Base-by-base conservation (phyloP, 306 rosid species). In the Lagenaria siceraria region DNA sequence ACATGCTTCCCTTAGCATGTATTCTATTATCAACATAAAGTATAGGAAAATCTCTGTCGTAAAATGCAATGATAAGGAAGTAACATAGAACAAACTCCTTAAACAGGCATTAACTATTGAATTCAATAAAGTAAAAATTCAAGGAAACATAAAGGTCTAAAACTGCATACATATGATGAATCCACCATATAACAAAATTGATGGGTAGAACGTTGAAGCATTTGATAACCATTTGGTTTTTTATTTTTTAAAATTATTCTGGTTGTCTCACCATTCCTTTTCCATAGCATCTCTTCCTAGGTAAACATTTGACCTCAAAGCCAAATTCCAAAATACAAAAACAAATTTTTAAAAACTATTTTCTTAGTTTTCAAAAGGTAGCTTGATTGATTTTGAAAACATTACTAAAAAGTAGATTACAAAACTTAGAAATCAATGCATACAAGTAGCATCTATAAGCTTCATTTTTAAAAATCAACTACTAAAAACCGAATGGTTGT, bases 1-100 rank as follows among this genome's bases (percentile, higher is more conserved):
- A 12, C 69, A 62, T 62, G n/a, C 40, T 29, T 61, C 68, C 68
- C 21, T 29, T 62, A 1, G 27, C 61, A n/a, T 22, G 61, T 8
- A n/a, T 2, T 17, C 40, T 17, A 62, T 12, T 62, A 29, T 27
- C 68, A 61, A 61, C 68, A 27, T 61, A 31, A 12, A 19, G 40
- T 40, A 29, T 14, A 29, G n/a, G 68, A 61, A 11, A 55, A 55
- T n/a, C 61, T 0, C 25, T 55, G 27, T 55, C 61, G 10, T 22
- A 55, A 55, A 55, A 55, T 6, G 12, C 27, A n/a, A 55, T n/a
- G 61, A 21, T 55, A 55, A 9, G 1, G 0, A 46, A 46, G 61
- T 55, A 6, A 56, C 64, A 3, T 14, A 93, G 96, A 12, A 90
- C 92, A 58, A 82, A 97, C 70, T 93, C 97, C 89, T 91, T 93